Evolutionary conservation across 1,284 basidiomycete genomes (phyloP), one percentile per base, ranked within the genome.

Genomic region (Ustilago lituana): DNA sequence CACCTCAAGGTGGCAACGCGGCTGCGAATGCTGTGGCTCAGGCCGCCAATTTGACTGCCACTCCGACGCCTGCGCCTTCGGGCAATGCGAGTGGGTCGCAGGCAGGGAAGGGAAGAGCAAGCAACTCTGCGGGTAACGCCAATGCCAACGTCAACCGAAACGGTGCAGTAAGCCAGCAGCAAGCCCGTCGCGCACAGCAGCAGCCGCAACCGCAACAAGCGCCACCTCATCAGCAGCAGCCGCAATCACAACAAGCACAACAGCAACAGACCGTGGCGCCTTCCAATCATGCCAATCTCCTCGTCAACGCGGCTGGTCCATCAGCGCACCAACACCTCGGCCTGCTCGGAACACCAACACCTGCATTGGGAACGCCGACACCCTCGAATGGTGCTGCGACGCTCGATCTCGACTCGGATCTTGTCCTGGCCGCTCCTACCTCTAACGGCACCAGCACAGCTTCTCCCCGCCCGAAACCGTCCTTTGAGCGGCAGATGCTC

Each of bases 401-500:
- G 5, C 40, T 53, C 24, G 63, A 52, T 24, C 41, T 50, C n/a
- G 54, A 51, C 32, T 20, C 37, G 10, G 55, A 58, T 20, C 24
- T 37, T 6, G 52, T 49, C 22, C 12, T 49, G 1, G 8, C 31
- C 5, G 20, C 17, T 17, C 22, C 38, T 4, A 24, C 26, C 29
- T 40, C 60, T n/a, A 37, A 41, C 11, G 29, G 32, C 11, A 19
- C 20, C 17, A 19, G 5, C 10, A 10, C 29, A 10, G 26, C 31
- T 4, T 29, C 33, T 7, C 29, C 45, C 11, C 37, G 36, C 0
- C 19, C 12, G 27, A 70, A 62, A 22, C 49, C 53, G 3, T 65
- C 61, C 17, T 70, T 70, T 23, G 57, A 65, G 19, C 56, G 67
- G 2, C 58, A 55, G 22, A 60, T 70, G 54, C 58, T 70, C 26